Conservation (phyloP, 148 eudicot species). For the Camellia granthamiana region DNA sequence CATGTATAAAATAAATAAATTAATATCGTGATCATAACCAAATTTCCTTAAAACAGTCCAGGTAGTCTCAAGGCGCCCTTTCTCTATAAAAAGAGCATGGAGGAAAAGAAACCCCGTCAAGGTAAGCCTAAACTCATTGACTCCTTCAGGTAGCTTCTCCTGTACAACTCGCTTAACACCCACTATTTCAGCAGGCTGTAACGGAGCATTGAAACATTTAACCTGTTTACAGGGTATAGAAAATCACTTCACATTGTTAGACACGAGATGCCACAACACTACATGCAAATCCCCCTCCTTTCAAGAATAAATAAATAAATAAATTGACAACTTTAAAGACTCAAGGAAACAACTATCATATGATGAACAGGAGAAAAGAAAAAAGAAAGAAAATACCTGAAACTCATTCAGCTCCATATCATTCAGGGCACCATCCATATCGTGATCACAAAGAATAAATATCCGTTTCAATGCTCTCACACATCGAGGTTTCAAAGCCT, state of each 20-base stretch:
- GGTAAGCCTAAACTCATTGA: constrained; percentile 56
- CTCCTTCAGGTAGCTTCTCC: constrained; percentile 55
- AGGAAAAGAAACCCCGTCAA: constrained; percentile 58
- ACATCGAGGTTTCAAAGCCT: constrained; percentile 50
- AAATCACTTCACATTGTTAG: constrained; percentile 3
- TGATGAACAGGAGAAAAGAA: background rate
- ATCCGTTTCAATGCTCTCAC: constrained; percentile 56
- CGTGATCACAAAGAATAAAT: constrained; percentile 54
- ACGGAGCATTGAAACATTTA: constrained; percentile 63
- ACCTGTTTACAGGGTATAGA: constrained; percentile 30
- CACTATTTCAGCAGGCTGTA: constrained; percentile 59
- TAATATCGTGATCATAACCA: constrained; percentile 56
- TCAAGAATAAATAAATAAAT: background rate
- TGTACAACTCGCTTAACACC: constrained; percentile 60
- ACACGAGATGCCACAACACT: background rate
- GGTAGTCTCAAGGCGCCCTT: constrained; percentile 60
- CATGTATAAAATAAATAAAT: too few species aligned
- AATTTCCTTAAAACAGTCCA: constrained; percentile 59
- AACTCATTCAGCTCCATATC: constrained; percentile 60
- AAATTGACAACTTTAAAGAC: background rate
- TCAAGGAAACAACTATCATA: background rate
- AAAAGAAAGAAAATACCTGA: constrained; percentile 35
- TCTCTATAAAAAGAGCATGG: constrained; percentile 60
- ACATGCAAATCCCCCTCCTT: background rate
- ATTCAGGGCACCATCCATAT: constrained; percentile 56